Base-by-base conservation (phyloP, 2,329 filamentous ascomycete species). In the Tetracladium maxilliforme region DNA sequence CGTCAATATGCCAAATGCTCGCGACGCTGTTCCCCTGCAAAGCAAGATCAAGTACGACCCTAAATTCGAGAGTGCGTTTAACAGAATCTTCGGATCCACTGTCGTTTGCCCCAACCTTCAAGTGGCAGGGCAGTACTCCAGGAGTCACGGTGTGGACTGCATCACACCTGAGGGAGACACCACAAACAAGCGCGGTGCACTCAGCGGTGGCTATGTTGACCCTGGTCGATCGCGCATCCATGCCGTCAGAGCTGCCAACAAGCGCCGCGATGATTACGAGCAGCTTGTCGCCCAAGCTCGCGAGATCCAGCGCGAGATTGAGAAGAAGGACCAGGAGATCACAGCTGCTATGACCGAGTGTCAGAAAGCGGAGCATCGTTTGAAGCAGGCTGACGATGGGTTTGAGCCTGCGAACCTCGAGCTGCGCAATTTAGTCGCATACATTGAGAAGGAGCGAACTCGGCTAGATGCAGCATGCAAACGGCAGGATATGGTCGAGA, bases 131-230 rank as follows among this genome's bases (percentile, higher is more conserved):
- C 84, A 94, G 43, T 94, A 94, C 45, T 82, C 90, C 13, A 72
- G 87, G 41, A 92, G 80, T 40, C 87, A 95, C 41, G 80, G 80
- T 11, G 74, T 95, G 14, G 84, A 84, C 40, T 86, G 83, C 17
- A 93, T 98, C 36, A 98, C 90, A 0, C 79, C 82, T 4, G 86
- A 95, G 29, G 90, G 90, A 48, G 87, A 95, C 49, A 82, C 82
- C 16, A 86, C 84, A 2, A 92, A 94, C 53, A 93, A 92, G 55
- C 79, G 87, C 39, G 90, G 90, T 51, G 87, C 86, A 10, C 71
- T 98, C 58, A 94, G 84, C 24, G 90, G 90, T 59, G 90, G 90
- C 40, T 98, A 78, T 44, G 78, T 93, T 33, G 90, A 98, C 44
- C 70, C 79, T 8, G 70, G 79, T 17, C 77, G 75, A 37, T 95